Evolutionary conservation across 768 basidiomycete species (phyloP), one percentile per base, ranked within the genome.

Genomic region (Xanthoconium stramineum): DNA sequence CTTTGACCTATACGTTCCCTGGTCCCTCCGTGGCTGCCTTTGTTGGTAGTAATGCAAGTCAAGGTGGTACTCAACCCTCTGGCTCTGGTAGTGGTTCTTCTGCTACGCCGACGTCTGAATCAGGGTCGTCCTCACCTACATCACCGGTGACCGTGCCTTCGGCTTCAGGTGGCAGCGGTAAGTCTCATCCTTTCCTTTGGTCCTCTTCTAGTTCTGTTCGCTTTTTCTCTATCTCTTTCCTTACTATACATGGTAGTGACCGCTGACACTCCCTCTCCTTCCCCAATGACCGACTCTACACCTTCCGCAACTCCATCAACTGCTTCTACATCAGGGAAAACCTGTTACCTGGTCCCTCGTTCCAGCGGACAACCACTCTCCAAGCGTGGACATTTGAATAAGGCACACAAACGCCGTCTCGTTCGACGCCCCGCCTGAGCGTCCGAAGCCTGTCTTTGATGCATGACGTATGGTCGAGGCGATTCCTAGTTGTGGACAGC

Each of bases 21-120:
- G 84, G 84, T 3, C 84, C 80, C 10, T 33, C 70, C 13, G 67
- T 83, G 14, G 79, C 81, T 32, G 63, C 73, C 30, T 77, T 83
- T 47, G 74, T 77, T 33, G 56, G 60, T 15, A 56, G 29, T 12
- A 49, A 44, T 38, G 58, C 33, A 39, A 52, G 48, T 28, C 42
- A 56, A 40, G 62, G 63, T 15, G 63, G 67, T 8, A 52, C 53
- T 38, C 66, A 70, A 46, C 58, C 66, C 35, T 55, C 69, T 51
- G 65, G 56, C 29, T 61, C 69, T 30, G 3, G 43, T 24, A 48
- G 59, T 32, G 57, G 48, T 14, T 56, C 62, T 32, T 62, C 68
- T 17, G 15, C 63, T 36, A 52, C 60, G 1, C 50, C 54, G 9
- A 54, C 67, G 10, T 3, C 24, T 24, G 24, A 24, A 24, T 4